These are phyloP conservation scores for Neofusicoccum laricinum DNA, from an alignment of 2,329 filamentous ascomycete species.

Conservation along the genomic window DNA sequence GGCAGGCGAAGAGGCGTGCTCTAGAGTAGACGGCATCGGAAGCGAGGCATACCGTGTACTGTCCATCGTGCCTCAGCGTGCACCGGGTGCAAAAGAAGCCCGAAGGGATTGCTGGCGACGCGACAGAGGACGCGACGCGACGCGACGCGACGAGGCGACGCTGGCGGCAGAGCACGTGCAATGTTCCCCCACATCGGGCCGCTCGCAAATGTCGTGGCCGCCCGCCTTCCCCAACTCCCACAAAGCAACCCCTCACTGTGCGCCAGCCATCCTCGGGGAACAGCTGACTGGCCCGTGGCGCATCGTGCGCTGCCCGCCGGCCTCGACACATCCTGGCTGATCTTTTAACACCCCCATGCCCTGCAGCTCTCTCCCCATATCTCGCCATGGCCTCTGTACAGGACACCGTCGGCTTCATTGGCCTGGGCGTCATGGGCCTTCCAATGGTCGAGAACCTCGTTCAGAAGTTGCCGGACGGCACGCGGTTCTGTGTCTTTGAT, in stretches of 20 bases:
- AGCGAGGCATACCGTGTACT: no score
- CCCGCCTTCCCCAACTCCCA: background rate
- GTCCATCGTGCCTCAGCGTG: no score
- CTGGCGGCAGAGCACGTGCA: background rate
- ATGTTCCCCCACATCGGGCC: background rate
- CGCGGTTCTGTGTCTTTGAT: conserved; percentile 50
- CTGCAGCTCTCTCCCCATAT: no score
- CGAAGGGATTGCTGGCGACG: background rate
- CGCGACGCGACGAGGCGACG: background rate
- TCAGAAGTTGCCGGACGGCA: conserved; percentile 43
- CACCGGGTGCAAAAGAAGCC: no score
- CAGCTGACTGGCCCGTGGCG: background rate
- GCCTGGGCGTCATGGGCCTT: conserved; percentile 55
- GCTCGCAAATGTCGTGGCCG: background rate
- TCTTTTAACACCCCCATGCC: background rate
- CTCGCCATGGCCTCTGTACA: background rate
- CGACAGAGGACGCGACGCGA: background rate
- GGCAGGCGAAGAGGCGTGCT: background rate
- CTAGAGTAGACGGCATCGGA: no score
- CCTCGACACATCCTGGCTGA: background rate
- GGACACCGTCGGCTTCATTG: conserved; percentile 49
- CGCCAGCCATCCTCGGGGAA: background rate
- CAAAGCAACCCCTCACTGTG: background rate
- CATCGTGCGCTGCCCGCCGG: background rate
- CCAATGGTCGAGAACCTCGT: conserved; percentile 53